These are phyloP conservation scores for Catunica adiposa DNA, from an alignment of 2,329 filamentous ascomycete genomes.

Conservation along the genomic window DNA sequence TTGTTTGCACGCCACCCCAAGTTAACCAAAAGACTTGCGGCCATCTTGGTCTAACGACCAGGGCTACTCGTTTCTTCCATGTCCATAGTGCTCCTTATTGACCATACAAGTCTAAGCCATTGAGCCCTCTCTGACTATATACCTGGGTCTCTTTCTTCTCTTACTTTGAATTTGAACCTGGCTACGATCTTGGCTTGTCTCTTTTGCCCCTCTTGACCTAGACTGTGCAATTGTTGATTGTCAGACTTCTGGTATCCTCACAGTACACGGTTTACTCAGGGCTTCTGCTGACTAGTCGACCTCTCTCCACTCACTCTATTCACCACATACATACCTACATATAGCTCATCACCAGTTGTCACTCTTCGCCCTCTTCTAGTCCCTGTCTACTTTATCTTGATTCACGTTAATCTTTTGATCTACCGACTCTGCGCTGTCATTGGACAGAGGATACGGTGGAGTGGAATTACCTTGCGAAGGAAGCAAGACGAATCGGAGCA, in stretches of 20 bases:
- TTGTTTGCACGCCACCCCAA: background rate
- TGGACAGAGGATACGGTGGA: background rate
- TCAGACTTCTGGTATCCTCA: background rate
- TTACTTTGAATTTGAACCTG: background rate
- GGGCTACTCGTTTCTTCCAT: background rate
- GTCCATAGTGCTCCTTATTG: background rate
- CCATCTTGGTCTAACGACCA: background rate
- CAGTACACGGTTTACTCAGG: no score
- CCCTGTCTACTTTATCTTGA: background rate
- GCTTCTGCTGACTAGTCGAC: no score
- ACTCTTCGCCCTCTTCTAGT: background rate
- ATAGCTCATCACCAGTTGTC: background rate
- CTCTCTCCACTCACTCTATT: no score
- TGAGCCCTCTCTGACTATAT: background rate
- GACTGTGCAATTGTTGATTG: no score
- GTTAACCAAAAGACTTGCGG: background rate
- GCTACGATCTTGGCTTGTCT: background rate
- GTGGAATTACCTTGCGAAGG: background rate
- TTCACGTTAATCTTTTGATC: background rate
- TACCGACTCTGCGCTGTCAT: background rate
- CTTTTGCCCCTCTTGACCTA: background rate
- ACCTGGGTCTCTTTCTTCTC: background rate
- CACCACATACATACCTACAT: background rate
- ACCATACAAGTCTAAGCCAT: background rate
- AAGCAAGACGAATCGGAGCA: constrained; percentile 2